Evolutionary conservation across 495 filamentous ascomycete species (phyloP), one percentile per base, ranked within the genome.

Genomic region (Tuber brumale): DNA sequence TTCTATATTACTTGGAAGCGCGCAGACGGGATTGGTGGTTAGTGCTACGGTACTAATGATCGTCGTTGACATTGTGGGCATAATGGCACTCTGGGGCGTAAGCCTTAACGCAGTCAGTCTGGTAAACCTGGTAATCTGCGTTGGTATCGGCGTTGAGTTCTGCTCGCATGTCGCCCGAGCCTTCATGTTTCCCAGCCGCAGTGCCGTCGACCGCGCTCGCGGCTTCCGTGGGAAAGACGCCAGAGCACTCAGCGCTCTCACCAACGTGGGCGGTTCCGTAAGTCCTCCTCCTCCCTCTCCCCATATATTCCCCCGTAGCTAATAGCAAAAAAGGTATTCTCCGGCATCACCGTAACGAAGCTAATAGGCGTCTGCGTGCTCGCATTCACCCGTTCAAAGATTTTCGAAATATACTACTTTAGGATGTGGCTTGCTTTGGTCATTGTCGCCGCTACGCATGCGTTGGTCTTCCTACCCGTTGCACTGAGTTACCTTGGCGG

Each of bases 371-470:
- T 99, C 4, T 91, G 88, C 71, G 95, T 99, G 61, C 87, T 99
- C 21, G 95, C 94, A 0, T 98, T 97, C 78, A 99, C 95, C 12
- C 85, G 92, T 39, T 97, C 93, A 84, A 98, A 97, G 89, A 98
- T 99, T 83, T 99, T 99, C 82, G 96, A 98, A 86, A 92, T 98
- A 74, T 99, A 98, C 84, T 99, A 98, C 84, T 99, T 99, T 86
- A 87, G 95, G 12, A 92, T 99, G 48, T 99, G 95, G 95, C 83
- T 97, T 35, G 91, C 94, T 69, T 87, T 99, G 76, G 93, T 98
- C 51, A 78, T 94, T 35, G 93, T 97, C 76, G 96, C 93, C n/a
- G 93, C 93, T 35, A 86, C 88, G 0, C 95, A 99, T 83, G 93
- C 94, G 18, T 87, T 99, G 23, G 88, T 99, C 3, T 97, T 97